These are phyloP conservation scores for Kazachstania taianensis DNA, from an alignment of 805 yeast species.

Conservation along the genomic window DNA sequence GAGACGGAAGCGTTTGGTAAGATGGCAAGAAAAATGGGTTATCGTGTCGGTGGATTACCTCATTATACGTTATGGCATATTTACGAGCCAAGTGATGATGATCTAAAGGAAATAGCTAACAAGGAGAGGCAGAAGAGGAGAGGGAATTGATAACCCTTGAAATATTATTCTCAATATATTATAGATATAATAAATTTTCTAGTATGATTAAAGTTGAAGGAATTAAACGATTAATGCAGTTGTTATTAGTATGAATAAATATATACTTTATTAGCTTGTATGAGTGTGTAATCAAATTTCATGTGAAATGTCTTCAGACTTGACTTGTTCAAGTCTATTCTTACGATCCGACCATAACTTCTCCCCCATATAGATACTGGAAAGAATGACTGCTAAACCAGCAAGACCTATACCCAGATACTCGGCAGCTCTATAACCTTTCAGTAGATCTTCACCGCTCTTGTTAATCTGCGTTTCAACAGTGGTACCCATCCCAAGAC, in stretches of 20 bases:
- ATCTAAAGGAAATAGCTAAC: conserved; percentile 56
- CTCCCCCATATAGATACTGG: conserved; percentile 11
- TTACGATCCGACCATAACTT: conserved; percentile 8
- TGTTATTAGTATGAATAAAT: neutral
- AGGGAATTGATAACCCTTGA: too few relatives aligned
- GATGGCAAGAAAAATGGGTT: conserved; percentile 70
- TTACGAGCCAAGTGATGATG: conserved; percentile 82
- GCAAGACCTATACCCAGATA: conserved; percentile 56
- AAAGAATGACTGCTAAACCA: conserved; percentile 12
- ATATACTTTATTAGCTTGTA: too few relatives aligned
- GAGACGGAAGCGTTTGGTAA: conserved; percentile 86
- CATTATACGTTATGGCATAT: conserved; percentile 88
- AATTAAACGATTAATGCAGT: too few relatives aligned
- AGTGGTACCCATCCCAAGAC: conserved; percentile 61
- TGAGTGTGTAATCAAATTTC: too few relatives aligned
- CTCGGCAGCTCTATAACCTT: conserved; percentile 46
- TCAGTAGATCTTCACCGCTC: conserved; percentile 20
- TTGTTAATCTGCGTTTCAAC: conserved; percentile 39
- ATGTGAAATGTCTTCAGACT: too few relatives aligned
- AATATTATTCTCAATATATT: too few relatives aligned
- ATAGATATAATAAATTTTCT: too few relatives aligned
- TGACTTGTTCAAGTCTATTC: too few relatives aligned
- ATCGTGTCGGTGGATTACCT: conserved; percentile 76
- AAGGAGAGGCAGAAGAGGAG: conserved; percentile 59
- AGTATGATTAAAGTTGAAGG: too few relatives aligned